phyloP scores from a whole-genome alignment of 345 rosid genomes.

The Clausena lansium region DNA sequence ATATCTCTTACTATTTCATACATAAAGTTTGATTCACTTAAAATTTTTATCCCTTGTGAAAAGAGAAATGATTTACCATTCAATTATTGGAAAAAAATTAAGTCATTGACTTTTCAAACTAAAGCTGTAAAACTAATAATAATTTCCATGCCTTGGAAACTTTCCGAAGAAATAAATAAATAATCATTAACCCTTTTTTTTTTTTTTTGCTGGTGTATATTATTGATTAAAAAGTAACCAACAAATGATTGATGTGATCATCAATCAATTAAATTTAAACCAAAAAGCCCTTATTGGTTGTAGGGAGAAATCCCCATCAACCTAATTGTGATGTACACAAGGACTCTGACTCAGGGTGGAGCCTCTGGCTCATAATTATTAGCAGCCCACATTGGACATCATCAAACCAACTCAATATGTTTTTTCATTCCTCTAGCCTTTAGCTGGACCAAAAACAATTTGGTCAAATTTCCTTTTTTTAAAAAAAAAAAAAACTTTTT shows the following conservation, averaged over 20 bases:
- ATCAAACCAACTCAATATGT: conserved; percentile 12
- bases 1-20: too few species aligned
- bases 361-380: conserved; percentile 25
- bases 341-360: conserved; percentile 7
- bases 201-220: not conserved
- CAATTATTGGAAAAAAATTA: too few species aligned
- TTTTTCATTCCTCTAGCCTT: conserved; percentile 20
- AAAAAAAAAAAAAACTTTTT: not conserved
- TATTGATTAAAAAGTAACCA: not conserved
- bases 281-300: not conserved
- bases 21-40: too few species aligned
- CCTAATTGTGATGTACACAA: too few species aligned
- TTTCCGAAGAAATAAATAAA: not conserved
- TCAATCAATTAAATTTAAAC: not conserved
- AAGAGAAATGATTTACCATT: too few species aligned
- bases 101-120: too few species aligned
- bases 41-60: too few species aligned
- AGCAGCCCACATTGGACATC: conserved; percentile 1
- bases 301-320: too few species aligned
- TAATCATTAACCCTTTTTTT: not conserved
- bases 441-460: too few species aligned
- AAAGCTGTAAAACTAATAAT: too few species aligned
- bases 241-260: conserved; percentile 3
- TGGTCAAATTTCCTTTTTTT: too few species aligned
- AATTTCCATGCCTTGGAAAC: not conserved